Evolutionary conservation across 1,284 basidiomycete species (phyloP).

Genomic region (Ustilago vetiveriae): DNA sequence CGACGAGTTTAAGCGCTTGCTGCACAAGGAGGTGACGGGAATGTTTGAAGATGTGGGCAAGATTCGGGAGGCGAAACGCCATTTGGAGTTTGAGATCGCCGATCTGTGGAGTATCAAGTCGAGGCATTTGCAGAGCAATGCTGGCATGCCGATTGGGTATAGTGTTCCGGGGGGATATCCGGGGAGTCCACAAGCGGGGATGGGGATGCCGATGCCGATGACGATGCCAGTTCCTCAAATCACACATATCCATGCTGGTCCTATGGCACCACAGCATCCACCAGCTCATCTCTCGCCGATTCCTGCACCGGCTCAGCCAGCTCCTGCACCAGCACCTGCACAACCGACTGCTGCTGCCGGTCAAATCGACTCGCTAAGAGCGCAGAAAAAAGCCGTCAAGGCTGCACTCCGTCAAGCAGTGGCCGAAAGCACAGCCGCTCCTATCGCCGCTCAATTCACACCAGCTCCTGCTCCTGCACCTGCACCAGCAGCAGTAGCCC

Average conservation of each 20-base stretch:
- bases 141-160: slow-evolving; percentile 10
- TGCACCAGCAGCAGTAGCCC: slow-evolving; percentile 3
- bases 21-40: slow-evolving; percentile 46
- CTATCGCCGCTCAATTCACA: slow-evolving; percentile 1
- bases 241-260: slow-evolving; percentile 16
- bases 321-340: no score
- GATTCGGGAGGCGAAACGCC: slow-evolving; percentile 57
- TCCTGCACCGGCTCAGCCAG: slow-evolving; percentile 1
- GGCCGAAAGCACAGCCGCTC: slow-evolving; percentile 10
- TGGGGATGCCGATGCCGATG: slow-evolving; percentile 16
- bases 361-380: slow-evolving; percentile 7
- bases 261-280: slow-evolving; percentile 9
- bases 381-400: slow-evolving; percentile 38
- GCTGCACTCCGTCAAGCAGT: slow-evolving; percentile 33
- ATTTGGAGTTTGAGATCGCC: slow-evolving; percentile 56
- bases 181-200: background rate
- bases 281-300: slow-evolving; percentile 26
- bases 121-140: slow-evolving; percentile 22
- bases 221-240: slow-evolving; percentile 21
- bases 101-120: slow-evolving; percentile 59
- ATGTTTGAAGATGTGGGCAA: slow-evolving; percentile 64
- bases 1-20: slow-evolving; percentile 54
- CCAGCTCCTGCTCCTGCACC: slow-evolving; percentile 7
- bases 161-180: slow-evolving; percentile 31
- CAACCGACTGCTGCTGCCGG: no score